Percentiles rank a stretch among this genome's conserved stretches.
Evolutionary conservation across 352 stramenopile species (phyloP).

Genomic region (Labyrinthula sp.): DNA sequence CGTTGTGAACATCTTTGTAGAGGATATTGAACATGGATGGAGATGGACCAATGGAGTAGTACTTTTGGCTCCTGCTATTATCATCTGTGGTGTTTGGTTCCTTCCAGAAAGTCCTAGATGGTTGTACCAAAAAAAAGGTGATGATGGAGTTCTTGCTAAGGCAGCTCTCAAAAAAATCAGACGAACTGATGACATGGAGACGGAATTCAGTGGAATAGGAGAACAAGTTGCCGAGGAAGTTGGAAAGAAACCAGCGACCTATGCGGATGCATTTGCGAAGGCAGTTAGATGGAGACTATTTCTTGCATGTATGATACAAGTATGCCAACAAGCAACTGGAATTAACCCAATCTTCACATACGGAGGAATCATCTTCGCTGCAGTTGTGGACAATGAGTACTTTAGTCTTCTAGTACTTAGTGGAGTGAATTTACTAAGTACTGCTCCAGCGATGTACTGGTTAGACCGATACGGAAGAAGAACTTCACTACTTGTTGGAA

Average conservation of each 20-base stretch:
- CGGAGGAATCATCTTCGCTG: conserved; percentile 19
- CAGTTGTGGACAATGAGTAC: conserved; percentile 11
- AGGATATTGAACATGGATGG: conserved; percentile 18
- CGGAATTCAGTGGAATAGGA: too few relatives aligned
- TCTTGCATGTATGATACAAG: conserved; percentile 1
- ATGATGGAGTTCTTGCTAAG: conserved; percentile 32
- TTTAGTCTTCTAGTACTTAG: conserved; percentile 14
- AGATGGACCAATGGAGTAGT: conserved; percentile 20
- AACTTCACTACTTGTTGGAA: conserved; percentile 36
- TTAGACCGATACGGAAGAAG: conserved; percentile 20
- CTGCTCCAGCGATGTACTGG: conserved; percentile 1
- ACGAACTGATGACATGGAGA: conserved; percentile 39
- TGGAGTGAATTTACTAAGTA: conserved; percentile 12
- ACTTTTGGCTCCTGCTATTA: conserved; percentile 32
- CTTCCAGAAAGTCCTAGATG: conserved; percentile 42
- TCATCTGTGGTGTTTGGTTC: conserved; percentile 38
- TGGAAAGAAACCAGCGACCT: conserved; percentile 23
- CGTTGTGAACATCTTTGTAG: conserved; percentile 7
- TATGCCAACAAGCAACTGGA: conserved; percentile 25
- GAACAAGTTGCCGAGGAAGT: conserved; percentile 36
- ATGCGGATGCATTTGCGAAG: conserved; percentile 35
- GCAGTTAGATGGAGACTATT: not conserved
- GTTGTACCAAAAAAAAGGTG: conserved; percentile 38
- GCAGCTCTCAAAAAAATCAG: conserved; percentile 33
- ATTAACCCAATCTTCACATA: conserved; percentile 24